Percentiles rank a stretch among this genome's conserved stretches.
phyloP scores from a whole-genome alignment of 768 basidiomycete species.

The Tylopilus sp. region DNA sequence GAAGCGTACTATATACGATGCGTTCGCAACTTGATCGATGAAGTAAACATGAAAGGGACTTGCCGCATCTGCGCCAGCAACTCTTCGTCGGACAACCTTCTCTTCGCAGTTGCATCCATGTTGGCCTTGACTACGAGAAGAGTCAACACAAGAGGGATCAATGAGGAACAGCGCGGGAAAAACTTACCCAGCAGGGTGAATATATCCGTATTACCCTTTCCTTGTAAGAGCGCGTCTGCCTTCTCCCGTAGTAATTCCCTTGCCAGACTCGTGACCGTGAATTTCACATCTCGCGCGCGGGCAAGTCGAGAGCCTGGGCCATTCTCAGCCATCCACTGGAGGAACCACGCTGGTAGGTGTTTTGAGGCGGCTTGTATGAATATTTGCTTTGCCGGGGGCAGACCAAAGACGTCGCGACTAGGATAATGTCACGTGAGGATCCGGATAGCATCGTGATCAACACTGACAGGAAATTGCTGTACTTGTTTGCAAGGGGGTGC shows the following conservation, averaged over 20 bases:
- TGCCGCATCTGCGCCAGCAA: slow-evolving; percentile 15
- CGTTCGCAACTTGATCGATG: background rate
- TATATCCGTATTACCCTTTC: slow-evolving; percentile 13
- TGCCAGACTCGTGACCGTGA: background rate
- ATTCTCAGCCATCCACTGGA: background rate
- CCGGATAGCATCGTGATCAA: background rate
- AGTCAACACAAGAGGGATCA: background rate
- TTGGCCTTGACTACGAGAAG: slow-evolving; percentile 20
- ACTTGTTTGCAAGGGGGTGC: slow-evolving; percentile 5
- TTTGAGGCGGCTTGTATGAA: background rate
- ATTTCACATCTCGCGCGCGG: background rate
- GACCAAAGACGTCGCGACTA: slow-evolving; percentile 11
- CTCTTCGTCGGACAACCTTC: slow-evolving; percentile 14
- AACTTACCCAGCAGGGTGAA: slow-evolving; percentile 37
- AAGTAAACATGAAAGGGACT: background rate
- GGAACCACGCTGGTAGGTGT: background rate
- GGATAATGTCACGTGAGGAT: background rate
- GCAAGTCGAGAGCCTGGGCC: background rate
- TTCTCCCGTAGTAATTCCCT: slow-evolving; percentile 8
- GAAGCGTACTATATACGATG: slow-evolving; percentile 35
- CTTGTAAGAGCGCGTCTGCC: slow-evolving; percentile 4
- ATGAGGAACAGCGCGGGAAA: background rate
- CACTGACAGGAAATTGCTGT: slow-evolving; percentile 8
- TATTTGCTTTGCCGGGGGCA: background rate
- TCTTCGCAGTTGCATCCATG: slow-evolving; percentile 19